Evolutionary conservation across 2,329 filamentous ascomycete genomes (phyloP).

Genomic region (Nothophoma quercina): DNA sequence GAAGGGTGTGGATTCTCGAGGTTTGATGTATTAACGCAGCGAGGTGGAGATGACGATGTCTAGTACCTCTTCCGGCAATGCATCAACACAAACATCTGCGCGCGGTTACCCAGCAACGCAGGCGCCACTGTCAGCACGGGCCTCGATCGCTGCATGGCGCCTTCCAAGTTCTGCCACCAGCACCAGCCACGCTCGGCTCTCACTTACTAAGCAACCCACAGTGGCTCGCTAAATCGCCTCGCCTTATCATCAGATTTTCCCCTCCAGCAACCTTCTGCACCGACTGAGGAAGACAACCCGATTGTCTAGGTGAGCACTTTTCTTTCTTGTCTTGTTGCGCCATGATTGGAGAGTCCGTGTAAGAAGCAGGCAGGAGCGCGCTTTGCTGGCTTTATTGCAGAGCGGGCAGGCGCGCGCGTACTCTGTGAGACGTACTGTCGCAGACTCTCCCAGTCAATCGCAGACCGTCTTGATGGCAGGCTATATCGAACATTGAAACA

Average conservation of each 20-base stretch:
- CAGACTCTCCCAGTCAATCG: too few species aligned
- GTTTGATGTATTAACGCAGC: constrained; percentile 30
- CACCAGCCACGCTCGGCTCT: constrained; percentile 18
- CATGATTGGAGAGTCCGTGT: too few species aligned
- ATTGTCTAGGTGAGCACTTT: constrained; percentile 62
- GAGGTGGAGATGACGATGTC: constrained; percentile 39
- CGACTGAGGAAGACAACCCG: constrained; percentile 67
- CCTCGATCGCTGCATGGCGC: constrained; percentile 8
- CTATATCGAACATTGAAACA: too few species aligned
- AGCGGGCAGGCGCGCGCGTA: too few species aligned
- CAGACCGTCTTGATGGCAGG: too few species aligned
- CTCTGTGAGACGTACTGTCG: too few species aligned
- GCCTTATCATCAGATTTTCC: constrained; percentile 21
- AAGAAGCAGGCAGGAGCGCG: too few species aligned
- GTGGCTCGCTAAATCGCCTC: constrained; percentile 16
- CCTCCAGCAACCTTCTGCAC: constrained; percentile 47
- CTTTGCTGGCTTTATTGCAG: too few species aligned
- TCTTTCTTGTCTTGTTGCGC: too few species aligned
- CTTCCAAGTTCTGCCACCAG: constrained; percentile 7
- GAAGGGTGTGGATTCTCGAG: constrained; percentile 32
- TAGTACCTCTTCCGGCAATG: constrained; percentile 30
- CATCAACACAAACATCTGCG: constrained; percentile 35
- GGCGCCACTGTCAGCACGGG: constrained; percentile 10
- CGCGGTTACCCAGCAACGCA: constrained; percentile 41
- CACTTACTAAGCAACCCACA: constrained; percentile 36